A percentile compares a stretch with the other conserved stretches of the same genome.
phyloP scores from a whole-genome alignment of 2,329 filamentous ascomycete genomes.

The Colletotrichum gloeosporioides region DNA sequence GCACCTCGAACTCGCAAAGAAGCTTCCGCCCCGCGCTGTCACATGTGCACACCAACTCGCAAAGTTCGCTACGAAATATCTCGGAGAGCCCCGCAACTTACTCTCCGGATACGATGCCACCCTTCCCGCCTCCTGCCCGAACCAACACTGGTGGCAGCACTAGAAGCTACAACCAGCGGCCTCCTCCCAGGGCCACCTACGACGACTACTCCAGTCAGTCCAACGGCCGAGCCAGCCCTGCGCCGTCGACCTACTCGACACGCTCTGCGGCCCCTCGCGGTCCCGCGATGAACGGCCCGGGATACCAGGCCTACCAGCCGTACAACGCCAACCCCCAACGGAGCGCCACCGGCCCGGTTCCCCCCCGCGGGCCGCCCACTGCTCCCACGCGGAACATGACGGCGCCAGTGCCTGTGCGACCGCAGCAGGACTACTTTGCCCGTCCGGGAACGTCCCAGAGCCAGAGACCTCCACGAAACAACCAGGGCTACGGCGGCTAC shows the following conservation, averaged over 20 bases:
- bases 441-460: conserved; percentile 31
- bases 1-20: conserved; percentile 41
- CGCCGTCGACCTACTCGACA: conserved; percentile 32
- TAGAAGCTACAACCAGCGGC: neutral
- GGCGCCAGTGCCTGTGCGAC: conserved; percentile 35
- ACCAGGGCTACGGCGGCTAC: conserved; percentile 39
- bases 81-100: conserved; percentile 35
- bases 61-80: conserved; percentile 22
- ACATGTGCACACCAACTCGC: conserved; percentile 25
- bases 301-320: conserved; percentile 25
- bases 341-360: conserved; percentile 44
- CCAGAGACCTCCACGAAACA: conserved; percentile 20
- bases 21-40: conserved; percentile 33
- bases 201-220: conserved; percentile 26
- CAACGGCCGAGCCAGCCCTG: conserved; percentile 36
- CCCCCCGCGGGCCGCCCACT: conserved; percentile 36
- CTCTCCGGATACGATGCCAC: conserved; percentile 29
- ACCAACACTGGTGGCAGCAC: conserved; percentile 28
- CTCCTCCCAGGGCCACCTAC: conserved; percentile 14
- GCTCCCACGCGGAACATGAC: conserved; percentile 52
- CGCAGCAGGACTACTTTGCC: conserved; percentile 33
- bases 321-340: conserved; percentile 33
- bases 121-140: conserved; percentile 37
- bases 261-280: conserved; percentile 23
- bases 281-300: conserved; percentile 19